Evolutionary conservation across 140 eudicot genomes (phyloP), one percentile per base, ranked within the genome.

Genomic region (Oenanthe javanica): DNA sequence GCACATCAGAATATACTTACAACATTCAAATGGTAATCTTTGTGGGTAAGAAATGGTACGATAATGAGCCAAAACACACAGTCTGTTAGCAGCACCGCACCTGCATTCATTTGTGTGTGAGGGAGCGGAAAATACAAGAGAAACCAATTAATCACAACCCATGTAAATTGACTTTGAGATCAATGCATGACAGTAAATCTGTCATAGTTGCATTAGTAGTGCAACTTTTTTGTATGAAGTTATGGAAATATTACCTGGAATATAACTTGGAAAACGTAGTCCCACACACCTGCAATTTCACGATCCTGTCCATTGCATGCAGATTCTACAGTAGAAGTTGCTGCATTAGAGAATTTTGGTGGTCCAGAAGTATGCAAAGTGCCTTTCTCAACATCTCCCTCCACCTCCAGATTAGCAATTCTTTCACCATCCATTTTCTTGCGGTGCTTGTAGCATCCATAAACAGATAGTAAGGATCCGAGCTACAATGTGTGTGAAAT

Each of bases 71-170:
- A 94, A 75, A 94, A 94, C 49, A 94, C 97, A 51, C 93, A 86
- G 82, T 94, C 98, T 19, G 98, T 94, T 79, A 94, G 96, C 85
- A 92, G 85, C 79, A 94, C 93, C 0, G 98, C 98, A 23, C 98
- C 98, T 83, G 98, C 98, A 84, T 92, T 90, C 97, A 92, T 92
- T 96, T 92, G 85, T 79, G 46, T 8, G 47, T 27, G 40, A 80
- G 59, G 45, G 43, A 59, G 64, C 31, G 45, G 19, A 67, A 31
- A 67, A 67, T 13, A 11, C 9, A 31, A 31, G 2, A 67, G 46
- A 31, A 67, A 31, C 13, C 0, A 74, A 3, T 40, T 6, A 63
- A 27, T 77, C 36, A 10, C 14, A 42, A 11, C 45, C 11, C 18
- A 13, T n/a, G 18, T 48, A 15, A 50, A 75, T 75, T 31, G 6